A percentile compares a stretch with the other conserved stretches of the same genome.
phyloP scores from a whole-genome alignment of 2,329 filamentous ascomycete genomes.

The Magnaporthiopsis poae region DNA sequence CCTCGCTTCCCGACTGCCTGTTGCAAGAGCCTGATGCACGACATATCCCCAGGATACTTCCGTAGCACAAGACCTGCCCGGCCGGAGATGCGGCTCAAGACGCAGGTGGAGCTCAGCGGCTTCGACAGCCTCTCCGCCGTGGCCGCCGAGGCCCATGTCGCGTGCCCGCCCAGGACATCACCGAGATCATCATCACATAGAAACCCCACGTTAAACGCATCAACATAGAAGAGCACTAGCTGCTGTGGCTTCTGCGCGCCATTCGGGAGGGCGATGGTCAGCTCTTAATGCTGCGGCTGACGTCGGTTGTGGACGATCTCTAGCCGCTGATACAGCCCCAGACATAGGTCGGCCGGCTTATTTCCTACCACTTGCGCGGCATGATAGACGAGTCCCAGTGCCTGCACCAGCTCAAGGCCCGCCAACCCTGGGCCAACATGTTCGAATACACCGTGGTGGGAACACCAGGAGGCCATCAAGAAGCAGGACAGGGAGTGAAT shows the following conservation, averaged over 20 bases:
- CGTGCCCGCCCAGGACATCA: slow-evolving; percentile 19
- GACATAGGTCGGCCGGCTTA: not conserved
- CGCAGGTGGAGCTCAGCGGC: slow-evolving; percentile 20
- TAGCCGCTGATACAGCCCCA: not conserved
- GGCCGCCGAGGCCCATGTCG: slow-evolving; percentile 41
- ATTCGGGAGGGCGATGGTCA: not conserved
- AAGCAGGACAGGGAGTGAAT: not conserved
- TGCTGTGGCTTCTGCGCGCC: not conserved
- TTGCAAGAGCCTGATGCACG: slow-evolving; percentile 39
- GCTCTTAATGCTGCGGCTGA: not conserved
- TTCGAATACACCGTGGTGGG: not conserved
- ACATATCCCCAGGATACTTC: slow-evolving; percentile 28
- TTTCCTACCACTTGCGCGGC: not conserved
- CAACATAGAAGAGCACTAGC: not conserved
- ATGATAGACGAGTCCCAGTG: not conserved
- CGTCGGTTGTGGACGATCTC: not conserved
- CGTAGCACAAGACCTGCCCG: slow-evolving; percentile 24
- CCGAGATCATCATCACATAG: not conserved
- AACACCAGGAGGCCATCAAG: not conserved
- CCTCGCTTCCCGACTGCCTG: slow-evolving; percentile 39
- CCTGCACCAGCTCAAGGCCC: not conserved
- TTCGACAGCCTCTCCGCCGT: slow-evolving; percentile 30
- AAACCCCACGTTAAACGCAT: not conserved
- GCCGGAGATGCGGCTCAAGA: slow-evolving; percentile 26
- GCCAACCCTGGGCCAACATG: not conserved